phyloP scores from a whole-genome alignment of 768 basidiomycete genomes.

The Lactarius hengduanensis region DNA sequence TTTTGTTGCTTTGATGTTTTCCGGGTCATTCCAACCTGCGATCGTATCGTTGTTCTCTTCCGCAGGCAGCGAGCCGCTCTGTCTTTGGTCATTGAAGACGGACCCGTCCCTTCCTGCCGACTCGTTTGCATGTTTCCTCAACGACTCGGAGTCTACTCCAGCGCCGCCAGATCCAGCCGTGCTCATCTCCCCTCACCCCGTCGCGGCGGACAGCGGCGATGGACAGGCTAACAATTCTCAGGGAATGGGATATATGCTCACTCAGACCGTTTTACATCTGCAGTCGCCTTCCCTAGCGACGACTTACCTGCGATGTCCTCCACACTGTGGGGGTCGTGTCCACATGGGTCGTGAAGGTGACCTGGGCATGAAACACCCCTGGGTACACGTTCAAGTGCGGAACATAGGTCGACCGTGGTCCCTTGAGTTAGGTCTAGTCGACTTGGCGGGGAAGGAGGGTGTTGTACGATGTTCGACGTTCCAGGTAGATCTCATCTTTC shows the following conservation, averaged over 20 bases:
- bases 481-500: conserved; percentile 50
- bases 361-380: conserved; percentile 64
- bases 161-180: conserved; percentile 45
- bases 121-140: conserved; percentile 62
- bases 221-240: conserved; percentile 30
- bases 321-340: conserved; percentile 27
- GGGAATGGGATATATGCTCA: conserved; percentile 42
- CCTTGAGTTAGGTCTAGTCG: conserved; percentile 73
- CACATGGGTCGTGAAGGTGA: conserved; percentile 31
- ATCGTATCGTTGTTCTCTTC: conserved; percentile 76
- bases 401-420: conserved; percentile 67
- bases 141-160: conserved; percentile 55
- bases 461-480: conserved; percentile 72
- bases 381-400: conserved; percentile 76
- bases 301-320: conserved; percentile 68
- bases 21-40: conserved; percentile 56
- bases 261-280: conserved; percentile 73
- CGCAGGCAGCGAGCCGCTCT: conserved; percentile 59
- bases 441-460: conserved; percentile 58
- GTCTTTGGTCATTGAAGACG: conserved; percentile 48
- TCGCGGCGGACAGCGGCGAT: conserved; percentile 31
- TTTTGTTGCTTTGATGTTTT: conserved; percentile 46
- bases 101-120: conserved; percentile 57
- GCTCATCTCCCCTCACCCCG: conserved; percentile 45
- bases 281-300: conserved; percentile 71